Conservation (phyloP, 345 rosid species). For the Linum usitatissimum region DNA sequence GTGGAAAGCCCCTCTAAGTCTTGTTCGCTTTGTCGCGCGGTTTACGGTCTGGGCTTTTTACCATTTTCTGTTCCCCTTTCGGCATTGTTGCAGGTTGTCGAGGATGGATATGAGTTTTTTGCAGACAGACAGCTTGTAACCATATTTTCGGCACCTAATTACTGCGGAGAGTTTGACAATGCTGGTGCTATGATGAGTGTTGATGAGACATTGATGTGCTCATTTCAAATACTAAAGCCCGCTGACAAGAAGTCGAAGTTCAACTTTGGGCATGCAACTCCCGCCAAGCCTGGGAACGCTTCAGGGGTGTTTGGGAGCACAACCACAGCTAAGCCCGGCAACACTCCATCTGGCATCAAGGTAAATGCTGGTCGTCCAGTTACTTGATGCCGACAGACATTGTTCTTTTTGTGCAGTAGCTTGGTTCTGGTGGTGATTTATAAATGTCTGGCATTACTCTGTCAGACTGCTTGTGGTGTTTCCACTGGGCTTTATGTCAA, state of each 20-base stretch:
- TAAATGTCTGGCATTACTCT: not conserved
- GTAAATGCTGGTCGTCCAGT: conserved; percentile 19
- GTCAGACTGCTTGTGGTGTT: not conserved
- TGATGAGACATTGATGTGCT: conserved; percentile 66
- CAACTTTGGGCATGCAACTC: not conserved
- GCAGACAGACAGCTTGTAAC: conserved; percentile 65
- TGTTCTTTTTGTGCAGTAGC: not conserved
- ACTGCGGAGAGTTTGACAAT: conserved; percentile 79
- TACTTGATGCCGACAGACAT: not conserved
- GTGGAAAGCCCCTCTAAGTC: not conserved
- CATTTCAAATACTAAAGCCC: conserved; percentile 78
- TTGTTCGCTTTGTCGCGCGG: too few relatives aligned
- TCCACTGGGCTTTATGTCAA: not conserved
- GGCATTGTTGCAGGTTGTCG: conserved; percentile 50
- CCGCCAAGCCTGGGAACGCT: not conserved
- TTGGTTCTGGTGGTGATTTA: not conserved
- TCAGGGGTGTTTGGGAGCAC: conserved; percentile 32
- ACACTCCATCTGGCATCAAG: conserved; percentile 45
- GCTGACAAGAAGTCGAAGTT: conserved; percentile 18
- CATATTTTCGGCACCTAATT: conserved; percentile 81
- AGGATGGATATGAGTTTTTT: conserved; percentile 86
- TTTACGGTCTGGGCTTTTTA: not conserved
- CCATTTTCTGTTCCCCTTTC: not conserved
- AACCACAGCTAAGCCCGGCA: conserved; percentile 32
- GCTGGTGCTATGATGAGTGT: conserved; percentile 90